Conservation (phyloP, 495 filamentous ascomycete species). For the Hypomontagnella monticulosa region DNA sequence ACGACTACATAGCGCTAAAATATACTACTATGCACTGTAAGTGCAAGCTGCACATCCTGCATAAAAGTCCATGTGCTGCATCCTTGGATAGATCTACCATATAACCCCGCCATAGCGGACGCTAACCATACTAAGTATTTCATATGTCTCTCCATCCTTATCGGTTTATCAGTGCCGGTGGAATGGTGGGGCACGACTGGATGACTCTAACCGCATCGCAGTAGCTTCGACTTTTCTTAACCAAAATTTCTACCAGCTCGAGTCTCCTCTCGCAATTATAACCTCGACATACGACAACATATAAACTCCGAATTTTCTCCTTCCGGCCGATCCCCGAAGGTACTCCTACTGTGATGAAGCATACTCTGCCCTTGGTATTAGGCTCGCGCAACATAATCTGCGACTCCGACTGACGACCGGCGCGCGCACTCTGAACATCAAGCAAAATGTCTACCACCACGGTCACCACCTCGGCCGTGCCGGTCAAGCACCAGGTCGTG, state of each 20-base stretch:
- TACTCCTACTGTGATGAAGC: conserved; percentile 14
- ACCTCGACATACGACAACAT: not conserved
- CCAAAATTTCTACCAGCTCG: conserved; percentile 15
- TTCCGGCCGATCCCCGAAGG: not conserved
- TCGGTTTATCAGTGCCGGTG: conserved; percentile 19
- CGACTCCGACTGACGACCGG: conserved; percentile 10
- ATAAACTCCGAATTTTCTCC: not conserved
- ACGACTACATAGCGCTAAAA: conserved; percentile 11
- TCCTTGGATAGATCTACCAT: not conserved
- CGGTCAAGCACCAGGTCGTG: conserved; percentile 87
- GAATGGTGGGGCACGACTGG: conserved; percentile 46
- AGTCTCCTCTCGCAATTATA: conserved; percentile 9
- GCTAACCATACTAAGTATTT: too few species aligned
- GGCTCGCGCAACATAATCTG: conserved; percentile 14
- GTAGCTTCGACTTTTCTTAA: conserved; percentile 29
- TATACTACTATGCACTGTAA: not conserved
- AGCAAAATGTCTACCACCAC: conserved; percentile 37
- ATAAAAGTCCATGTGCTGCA: not conserved
- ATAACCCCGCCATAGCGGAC: conserved; percentile 6
- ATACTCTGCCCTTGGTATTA: not conserved
- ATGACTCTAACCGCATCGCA: conserved; percentile 39
- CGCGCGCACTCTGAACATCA: conserved; percentile 6
- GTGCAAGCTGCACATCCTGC: not conserved
- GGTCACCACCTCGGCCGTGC: conserved; percentile 23
- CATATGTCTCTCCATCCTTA: not conserved